phyloP scores from a whole-genome alignment of 2,329 filamentous ascomycete genomes.

The Trichoderma sp. region DNA sequence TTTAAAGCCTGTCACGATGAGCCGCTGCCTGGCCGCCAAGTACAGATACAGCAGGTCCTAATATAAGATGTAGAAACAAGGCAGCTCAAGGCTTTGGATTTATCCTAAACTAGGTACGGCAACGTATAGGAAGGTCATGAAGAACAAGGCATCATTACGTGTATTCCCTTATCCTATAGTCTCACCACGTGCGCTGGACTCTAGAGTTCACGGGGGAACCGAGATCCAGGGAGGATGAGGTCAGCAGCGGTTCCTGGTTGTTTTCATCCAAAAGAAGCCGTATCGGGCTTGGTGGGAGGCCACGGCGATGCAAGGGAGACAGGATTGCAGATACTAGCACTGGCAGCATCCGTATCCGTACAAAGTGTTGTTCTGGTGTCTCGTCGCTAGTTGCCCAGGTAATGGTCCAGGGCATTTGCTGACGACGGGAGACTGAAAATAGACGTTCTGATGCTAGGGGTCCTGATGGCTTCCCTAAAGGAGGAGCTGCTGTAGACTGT shows the following conservation, averaged over 20 bases:
- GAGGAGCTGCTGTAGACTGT: background rate
- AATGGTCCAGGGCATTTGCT: background rate
- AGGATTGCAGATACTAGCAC: background rate
- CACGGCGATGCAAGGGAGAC: conserved; percentile 4
- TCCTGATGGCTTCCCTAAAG: no score
- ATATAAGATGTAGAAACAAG: no score
- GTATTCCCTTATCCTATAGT: background rate
- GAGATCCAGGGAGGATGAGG: conserved; percentile 6
- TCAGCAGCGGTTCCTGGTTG: conserved; percentile 1
- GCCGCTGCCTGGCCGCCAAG: background rate
- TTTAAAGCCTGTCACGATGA: background rate
- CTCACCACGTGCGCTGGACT: conserved; percentile 1
- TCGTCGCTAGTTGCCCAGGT: background rate
- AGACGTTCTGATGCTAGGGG: no score
- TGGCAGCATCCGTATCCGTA: no score
- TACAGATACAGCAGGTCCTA: conserved; percentile 20
- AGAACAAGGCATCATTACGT: no score
- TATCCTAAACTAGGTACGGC: no score
- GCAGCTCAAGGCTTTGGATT: background rate
- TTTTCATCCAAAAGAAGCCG: background rate
- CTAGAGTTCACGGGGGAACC: conserved; percentile 10
- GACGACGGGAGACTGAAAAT: background rate
- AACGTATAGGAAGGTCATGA: no score
- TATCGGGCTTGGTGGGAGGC: background rate
- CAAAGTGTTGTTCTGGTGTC: background rate